Base-by-base conservation (phyloP, 768 basidiomycete species). In the Lactarius trivialis region DNA sequence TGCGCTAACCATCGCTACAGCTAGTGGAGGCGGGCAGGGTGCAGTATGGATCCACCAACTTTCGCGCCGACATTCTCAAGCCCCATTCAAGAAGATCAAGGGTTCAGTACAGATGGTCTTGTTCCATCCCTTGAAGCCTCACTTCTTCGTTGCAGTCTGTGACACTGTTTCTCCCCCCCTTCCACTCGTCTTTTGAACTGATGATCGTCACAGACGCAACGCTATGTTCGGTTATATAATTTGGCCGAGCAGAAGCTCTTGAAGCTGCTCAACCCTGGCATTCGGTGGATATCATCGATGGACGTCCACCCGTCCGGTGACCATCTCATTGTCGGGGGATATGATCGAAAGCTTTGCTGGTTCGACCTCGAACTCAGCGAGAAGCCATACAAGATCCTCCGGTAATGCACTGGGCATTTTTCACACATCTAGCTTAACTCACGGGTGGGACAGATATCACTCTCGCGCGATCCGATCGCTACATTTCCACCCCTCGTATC, bases 321-420 rank as follows among this genome's bases (percentile, higher is more conserved):
- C 70, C 94, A 99, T 78, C 78, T 99, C 64, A 93, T 99, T 64
- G 91, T 99, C 55, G 97, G 97, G 62, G 93, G 93, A 52, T 98
- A 98, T 74, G 97, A 99, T 77, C 88, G 91, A 68, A 97, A 98
- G 73, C 77, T 99, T 17, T 95, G 93, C 73, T 99, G 97, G 97
- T 98, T 98, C 74, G 97, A 99, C 77, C 79, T 99, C 67, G 97
- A 98, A 70, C 84, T 99, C 59, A 92, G 89, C 68, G 89, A 91
- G 65, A 97, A 96, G 73, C 97, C 97, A 1, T 99, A 96, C 82
- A 98, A 97, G 76, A 85, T 97, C 58, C 77, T 99, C 68, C 84
- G 93, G 93, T 58, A n/a, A 58, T 92, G 73, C 67, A 81, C 74
- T 41, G 56, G 28, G 34, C n/a, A 17, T 36, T 41, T 50, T 32